These are phyloP conservation scores for Jacaranda copaia DNA, from an alignment of 257 asterid genomes.

Conservation along the genomic window DNA sequence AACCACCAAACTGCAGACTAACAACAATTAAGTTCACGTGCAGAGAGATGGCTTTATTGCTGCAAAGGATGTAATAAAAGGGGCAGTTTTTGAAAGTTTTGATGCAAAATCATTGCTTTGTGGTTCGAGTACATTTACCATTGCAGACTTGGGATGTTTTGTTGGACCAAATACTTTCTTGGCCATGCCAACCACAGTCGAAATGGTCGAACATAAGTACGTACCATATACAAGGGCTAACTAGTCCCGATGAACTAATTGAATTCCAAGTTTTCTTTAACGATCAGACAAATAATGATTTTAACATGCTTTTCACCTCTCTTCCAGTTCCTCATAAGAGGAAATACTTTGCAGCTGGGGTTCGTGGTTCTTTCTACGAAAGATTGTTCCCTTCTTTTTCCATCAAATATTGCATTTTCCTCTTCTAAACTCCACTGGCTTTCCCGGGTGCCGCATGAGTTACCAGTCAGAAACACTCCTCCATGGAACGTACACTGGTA, in stretches of 20 bases:
- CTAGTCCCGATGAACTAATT: background rate
- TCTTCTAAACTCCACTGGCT: constrained; percentile 57
- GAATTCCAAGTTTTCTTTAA: constrained; percentile 51
- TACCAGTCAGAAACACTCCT: constrained; percentile 16
- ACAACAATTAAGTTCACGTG: background rate
- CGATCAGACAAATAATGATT: constrained; percentile 49
- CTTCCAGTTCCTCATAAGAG: constrained; percentile 11
- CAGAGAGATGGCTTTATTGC: constrained; percentile 36
- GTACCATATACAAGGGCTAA: background rate
- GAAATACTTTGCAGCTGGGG: constrained; percentile 43
- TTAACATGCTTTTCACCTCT: constrained; percentile 52
- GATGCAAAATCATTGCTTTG: constrained; percentile 3
- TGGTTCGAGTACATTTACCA: constrained; percentile 20
- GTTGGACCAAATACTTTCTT: constrained; percentile 54
- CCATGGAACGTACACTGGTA: constrained; percentile 49
- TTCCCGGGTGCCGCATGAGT: constrained; percentile 41
- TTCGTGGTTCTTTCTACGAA: constrained; percentile 48
- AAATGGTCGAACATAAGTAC: constrained; percentile 31
- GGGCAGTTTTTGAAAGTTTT: constrained; percentile 16
- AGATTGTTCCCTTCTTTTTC: constrained; percentile 43
- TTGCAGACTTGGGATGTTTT: constrained; percentile 62
- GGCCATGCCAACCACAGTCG: constrained; percentile 48
- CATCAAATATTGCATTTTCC: constrained; percentile 41
- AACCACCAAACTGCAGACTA: background rate
- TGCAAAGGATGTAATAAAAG: constrained; percentile 20